Base-by-base conservation (phyloP, 2,329 filamentous ascomycete genomes). In the Cryphonectria naterciae region DNA sequence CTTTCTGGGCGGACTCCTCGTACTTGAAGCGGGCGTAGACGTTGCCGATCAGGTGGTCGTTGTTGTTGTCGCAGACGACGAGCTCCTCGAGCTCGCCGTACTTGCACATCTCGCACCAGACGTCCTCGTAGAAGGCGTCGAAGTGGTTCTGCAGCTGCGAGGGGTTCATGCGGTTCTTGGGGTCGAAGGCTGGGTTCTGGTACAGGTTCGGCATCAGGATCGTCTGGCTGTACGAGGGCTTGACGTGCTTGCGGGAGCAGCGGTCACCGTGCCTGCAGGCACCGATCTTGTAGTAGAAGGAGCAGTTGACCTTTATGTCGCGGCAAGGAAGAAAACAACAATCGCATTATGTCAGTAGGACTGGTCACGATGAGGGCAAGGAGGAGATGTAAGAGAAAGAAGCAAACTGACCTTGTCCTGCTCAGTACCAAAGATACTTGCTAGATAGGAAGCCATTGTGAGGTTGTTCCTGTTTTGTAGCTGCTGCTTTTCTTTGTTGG, bases 21-120 rank as follows among this genome's bases (percentile, higher is more conserved):
- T 98, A 99, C 85, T 99, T 99, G 92, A 98, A 99, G 76, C 96
- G 94, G 67, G 96, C 96, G 85, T 99, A 99, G 78, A 99, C 96
- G 83, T 99, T 99, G 79, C 96, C 96, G 80, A 99, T 98, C 68
- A 99, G 88, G 84, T 99, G 95, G 80, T 99, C 96, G 84, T 99
- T 99, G 84, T 98, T 98, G 83, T 99, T 99, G 85, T 99, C 96
- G 84, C 96, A 99, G 2, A 99, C 95, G 17, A 99, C 96, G 17
- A 99, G 89, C 85, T 99, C 96, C 84, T 99, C 96, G 49, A 98
- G 87, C 84, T 98, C 94, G 76, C 96, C 96, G 81, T 97, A 99
- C 84, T 97, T 94, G 91, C 96, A 98, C 86, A 99, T 93, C 88
- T 99, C 96, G 85, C 95, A 98, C 95, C 96, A 99, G 76, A 99